Evolutionary conservation across 176 grass and related monocot genomes (phyloP).

Genomic region (Poa pratensis): DNA sequence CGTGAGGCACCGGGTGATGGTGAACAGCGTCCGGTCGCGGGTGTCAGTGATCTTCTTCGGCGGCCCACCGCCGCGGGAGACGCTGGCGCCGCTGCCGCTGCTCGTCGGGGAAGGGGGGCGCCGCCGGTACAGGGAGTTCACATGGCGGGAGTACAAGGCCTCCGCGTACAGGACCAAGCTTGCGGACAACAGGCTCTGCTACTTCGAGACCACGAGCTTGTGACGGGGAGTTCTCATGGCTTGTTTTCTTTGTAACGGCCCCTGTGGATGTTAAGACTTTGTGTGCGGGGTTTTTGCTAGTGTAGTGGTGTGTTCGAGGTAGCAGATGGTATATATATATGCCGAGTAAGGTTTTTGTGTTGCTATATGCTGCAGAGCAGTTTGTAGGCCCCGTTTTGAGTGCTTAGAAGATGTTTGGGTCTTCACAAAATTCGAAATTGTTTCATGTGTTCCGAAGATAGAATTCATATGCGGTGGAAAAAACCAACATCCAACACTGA

Average conservation of each 20-base stretch:
- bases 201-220: conserved; percentile 51
- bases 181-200: conserved; percentile 64
- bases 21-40: conserved; percentile 51
- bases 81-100: conserved; percentile 58
- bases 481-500: too few species aligned
- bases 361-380: conserved; percentile 11
- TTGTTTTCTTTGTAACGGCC: neutral
- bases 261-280: neutral
- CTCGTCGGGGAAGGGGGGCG: conserved; percentile 59
- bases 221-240: too few species aligned
- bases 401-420: neutral
- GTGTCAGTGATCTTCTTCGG: conserved; percentile 88
- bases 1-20: conserved; percentile 81
- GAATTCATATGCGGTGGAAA: neutral
- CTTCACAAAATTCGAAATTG: neutral
- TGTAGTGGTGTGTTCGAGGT: neutral
- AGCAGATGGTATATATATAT: neutral
- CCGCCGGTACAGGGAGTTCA: conserved; percentile 87
- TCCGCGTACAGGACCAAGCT: conserved; percentile 68
- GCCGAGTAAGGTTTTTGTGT: neutral
- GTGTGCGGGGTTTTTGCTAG: conserved; percentile 1
- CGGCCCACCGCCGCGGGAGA: conserved; percentile 57
- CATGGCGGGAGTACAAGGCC: conserved; percentile 86
- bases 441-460: neutral
- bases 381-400: neutral